Evolutionary conservation across 495 filamentous ascomycete species (phyloP).

Genomic region (Hypoxylon lienhwacheense): DNA sequence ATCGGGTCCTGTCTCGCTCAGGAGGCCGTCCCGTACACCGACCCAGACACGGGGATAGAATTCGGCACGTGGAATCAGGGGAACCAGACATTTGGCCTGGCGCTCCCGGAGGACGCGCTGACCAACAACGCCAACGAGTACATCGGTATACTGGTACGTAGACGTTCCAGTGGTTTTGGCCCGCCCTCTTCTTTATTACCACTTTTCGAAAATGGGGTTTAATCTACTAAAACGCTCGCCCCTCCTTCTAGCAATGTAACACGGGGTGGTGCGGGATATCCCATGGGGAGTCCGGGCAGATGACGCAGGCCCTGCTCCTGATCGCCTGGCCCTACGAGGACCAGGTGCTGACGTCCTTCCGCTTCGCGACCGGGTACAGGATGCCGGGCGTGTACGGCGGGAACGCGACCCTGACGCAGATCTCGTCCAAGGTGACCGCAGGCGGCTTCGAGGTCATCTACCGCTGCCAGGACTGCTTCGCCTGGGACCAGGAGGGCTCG

Average conservation of each 20-base stretch:
- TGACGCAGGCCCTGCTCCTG: constrained; percentile 62
- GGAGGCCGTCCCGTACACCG: constrained; percentile 41
- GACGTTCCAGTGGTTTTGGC: neutral
- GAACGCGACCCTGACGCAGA: constrained; percentile 59
- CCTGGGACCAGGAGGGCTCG: constrained; percentile 57
- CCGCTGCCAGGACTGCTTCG: constrained; percentile 64
- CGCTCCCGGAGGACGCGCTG: constrained; percentile 56
- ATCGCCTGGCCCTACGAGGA: constrained; percentile 59
- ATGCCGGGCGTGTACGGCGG: constrained; percentile 62
- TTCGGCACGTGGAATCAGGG: constrained; percentile 46
- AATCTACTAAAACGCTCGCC: constrained; percentile 4
- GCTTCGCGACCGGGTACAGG: constrained; percentile 61
- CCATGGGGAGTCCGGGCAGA: constrained; percentile 54
- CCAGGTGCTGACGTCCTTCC: constrained; percentile 58
- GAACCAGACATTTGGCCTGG: constrained; percentile 56
- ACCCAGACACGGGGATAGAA: constrained; percentile 46
- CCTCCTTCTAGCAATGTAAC: constrained; percentile 36
- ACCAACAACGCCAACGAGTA: constrained; percentile 58
- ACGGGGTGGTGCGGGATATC: constrained; percentile 62
- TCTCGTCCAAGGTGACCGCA: constrained; percentile 56
- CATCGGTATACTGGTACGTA: constrained; percentile 58
- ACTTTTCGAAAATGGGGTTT: no score
- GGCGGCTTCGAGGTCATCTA: constrained; percentile 61
- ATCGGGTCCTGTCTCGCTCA: constrained; percentile 34
- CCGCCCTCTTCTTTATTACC: no score